Evolutionary conservation across 495 filamentous ascomycete genomes (phyloP).

Genomic region (Penicillium waksmanii): DNA sequence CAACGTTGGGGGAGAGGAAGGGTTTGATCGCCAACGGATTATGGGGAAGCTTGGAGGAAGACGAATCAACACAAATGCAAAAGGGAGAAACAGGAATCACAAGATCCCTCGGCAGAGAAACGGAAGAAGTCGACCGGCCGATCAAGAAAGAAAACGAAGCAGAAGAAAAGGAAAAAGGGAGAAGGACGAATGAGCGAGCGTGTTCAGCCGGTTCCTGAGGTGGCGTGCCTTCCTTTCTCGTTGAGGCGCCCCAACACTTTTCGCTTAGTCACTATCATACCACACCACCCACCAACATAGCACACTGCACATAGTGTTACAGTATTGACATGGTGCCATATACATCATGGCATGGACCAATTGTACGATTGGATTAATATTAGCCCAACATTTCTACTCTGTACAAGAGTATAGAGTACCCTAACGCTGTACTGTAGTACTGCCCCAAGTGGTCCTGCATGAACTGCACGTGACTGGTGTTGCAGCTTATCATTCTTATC

Average conservation of each 20-base stretch:
- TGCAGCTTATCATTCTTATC: conserved; percentile 1
- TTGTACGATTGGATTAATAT: neutral
- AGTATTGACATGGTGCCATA: neutral
- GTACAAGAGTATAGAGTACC: too few relatives aligned
- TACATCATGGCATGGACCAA: neutral
- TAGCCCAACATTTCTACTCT: neutral
- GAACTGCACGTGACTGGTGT: neutral
- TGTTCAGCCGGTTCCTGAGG: conserved; percentile 5
- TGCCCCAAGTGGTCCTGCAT: neutral
- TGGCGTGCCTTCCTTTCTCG: conserved; percentile 30
- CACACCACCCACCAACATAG: neutral
- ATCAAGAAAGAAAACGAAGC: conserved; percentile 4
- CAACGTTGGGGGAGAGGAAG: conserved; percentile 34
- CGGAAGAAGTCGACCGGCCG: conserved; percentile 2
- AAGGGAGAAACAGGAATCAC: conserved; percentile 27
- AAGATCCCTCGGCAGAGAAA: conserved; percentile 40
- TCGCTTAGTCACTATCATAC: conserved; percentile 4
- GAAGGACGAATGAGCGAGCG: neutral
- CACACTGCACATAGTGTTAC: neutral
- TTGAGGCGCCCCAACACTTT: conserved; percentile 43
- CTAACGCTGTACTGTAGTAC: neutral
- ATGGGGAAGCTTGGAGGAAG: conserved; percentile 25
- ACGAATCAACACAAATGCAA: conserved; percentile 17
- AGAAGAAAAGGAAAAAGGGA: conserved; percentile 7
- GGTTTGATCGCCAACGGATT: conserved; percentile 30